phyloP scores from a whole-genome alignment of 768 basidiomycete genomes.

The Rhizopogon vesiculosus region DNA sequence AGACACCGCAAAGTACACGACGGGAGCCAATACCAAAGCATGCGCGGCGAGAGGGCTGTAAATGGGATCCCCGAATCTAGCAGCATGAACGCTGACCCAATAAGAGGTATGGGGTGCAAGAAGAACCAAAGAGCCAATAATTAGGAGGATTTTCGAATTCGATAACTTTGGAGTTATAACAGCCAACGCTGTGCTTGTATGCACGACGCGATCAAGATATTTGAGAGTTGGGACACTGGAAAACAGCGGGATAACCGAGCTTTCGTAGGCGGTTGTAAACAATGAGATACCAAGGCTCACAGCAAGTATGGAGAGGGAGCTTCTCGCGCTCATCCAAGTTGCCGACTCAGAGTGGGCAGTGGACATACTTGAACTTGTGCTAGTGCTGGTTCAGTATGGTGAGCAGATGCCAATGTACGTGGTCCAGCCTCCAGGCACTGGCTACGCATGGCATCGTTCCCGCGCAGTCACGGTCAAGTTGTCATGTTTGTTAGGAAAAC shows the following conservation, averaged over 20 bases:
- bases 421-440: too few relatives aligned
- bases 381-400: too few relatives aligned
- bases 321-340: slow-evolving; percentile 10
- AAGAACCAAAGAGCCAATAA: slow-evolving; percentile 37
- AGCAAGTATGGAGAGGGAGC: slow-evolving; percentile 20
- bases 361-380: not conserved
- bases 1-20: slow-evolving; percentile 47
- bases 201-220: slow-evolving; percentile 38
- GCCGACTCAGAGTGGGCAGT: slow-evolving; percentile 1
- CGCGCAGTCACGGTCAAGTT: too few relatives aligned
- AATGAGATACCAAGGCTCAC: slow-evolving; percentile 43
- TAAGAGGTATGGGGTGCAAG: slow-evolving; percentile 61
- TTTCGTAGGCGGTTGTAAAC: slow-evolving; percentile 56
- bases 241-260: slow-evolving; percentile 65
- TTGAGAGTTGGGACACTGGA: slow-evolving; percentile 51
- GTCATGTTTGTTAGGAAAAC: too few relatives aligned
- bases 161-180: slow-evolving; percentile 27
- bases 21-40: slow-evolving; percentile 47
- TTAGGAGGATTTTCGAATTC: slow-evolving; percentile 16
- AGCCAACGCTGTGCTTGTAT: slow-evolving; percentile 31
- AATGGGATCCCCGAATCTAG: slow-evolving; percentile 45
- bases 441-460: too few relatives aligned
- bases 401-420: too few relatives aligned
- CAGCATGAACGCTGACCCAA: slow-evolving; percentile 58
- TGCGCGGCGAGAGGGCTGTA: slow-evolving; percentile 61